Evolutionary conservation across 352 stramenopile species (phyloP).

Genomic region (Pythium phragmiticola): DNA sequence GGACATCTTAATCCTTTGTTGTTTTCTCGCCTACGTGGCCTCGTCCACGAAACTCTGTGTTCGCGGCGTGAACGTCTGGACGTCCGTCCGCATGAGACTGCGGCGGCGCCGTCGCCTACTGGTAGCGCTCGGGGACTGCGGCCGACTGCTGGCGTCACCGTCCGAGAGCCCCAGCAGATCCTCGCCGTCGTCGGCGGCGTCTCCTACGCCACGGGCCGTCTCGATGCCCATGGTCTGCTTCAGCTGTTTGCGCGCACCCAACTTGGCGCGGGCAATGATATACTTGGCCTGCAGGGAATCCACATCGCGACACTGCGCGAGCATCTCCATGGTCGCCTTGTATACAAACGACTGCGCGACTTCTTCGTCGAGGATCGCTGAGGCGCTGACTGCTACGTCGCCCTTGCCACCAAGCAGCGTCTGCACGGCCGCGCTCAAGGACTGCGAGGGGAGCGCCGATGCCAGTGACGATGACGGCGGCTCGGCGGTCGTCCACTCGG

Average conservation of each 20-base stretch:
- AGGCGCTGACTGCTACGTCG: slow-evolving; percentile 2
- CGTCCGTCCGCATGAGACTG: not conserved
- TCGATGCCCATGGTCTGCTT: slow-evolving; percentile 23
- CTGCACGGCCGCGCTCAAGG: slow-evolving; percentile 12
- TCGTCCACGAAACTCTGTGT: not conserved
- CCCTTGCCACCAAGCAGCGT: slow-evolving; percentile 2
- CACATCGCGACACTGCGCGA: slow-evolving; percentile 39
- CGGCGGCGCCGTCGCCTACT: slow-evolving; percentile 2
- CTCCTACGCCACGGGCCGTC: slow-evolving; percentile 10
- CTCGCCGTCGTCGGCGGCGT: not conserved
- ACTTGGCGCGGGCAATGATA: slow-evolving; percentile 36
- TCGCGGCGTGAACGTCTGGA: slow-evolving; percentile 2
- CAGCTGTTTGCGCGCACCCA: slow-evolving; percentile 38
- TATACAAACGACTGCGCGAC: slow-evolving; percentile 51
- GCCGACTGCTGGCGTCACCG: not conserved
- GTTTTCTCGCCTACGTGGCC: not conserved
- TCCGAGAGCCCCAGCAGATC: not conserved
- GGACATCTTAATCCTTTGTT: too few relatives aligned
- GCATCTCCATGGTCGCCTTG: slow-evolving; percentile 47
- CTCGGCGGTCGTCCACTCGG: slow-evolving; percentile 48
- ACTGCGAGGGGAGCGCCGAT: slow-evolving; percentile 24
- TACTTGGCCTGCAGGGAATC: slow-evolving; percentile 54
- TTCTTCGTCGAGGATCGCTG: slow-evolving; percentile 35
- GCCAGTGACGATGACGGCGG: slow-evolving; percentile 19
- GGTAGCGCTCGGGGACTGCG: not conserved